Evolutionary conservation across 106 monocot species (phyloP).

Genomic region (Apostasia shenzhenica): DNA sequence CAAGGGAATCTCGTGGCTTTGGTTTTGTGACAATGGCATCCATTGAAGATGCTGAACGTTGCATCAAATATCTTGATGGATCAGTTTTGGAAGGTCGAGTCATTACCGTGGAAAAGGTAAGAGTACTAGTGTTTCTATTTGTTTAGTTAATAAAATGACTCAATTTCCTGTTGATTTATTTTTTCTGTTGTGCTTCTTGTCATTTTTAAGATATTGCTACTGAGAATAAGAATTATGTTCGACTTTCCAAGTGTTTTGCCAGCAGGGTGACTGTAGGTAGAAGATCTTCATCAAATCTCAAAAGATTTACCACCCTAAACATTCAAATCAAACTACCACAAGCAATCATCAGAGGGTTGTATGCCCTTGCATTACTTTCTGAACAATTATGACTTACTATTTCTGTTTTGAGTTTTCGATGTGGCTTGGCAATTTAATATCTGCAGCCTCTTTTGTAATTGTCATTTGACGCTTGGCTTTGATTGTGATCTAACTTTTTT

Average conservation of each 20-base stretch:
- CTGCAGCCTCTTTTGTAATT: neutral
- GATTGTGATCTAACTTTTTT: neutral
- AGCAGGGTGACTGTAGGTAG: constrained; percentile 64
- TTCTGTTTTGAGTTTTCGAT: neutral
- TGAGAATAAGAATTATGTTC: constrained; percentile 35
- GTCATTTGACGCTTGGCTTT: neutral
- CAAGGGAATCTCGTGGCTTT: constrained; percentile 87
- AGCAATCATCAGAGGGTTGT: constrained; percentile 66
- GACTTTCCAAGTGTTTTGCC: constrained; percentile 36
- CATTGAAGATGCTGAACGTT: constrained; percentile 53
- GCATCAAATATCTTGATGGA: constrained; percentile 72
- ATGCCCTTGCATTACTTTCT: constrained; percentile 45
- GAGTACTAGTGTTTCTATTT: neutral
- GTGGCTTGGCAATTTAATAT: neutral
- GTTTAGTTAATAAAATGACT: neutral
- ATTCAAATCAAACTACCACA: constrained; percentile 49
- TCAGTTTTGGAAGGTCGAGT: constrained; percentile 85
- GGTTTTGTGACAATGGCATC: constrained; percentile 81
- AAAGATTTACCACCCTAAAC: constrained; percentile 46
- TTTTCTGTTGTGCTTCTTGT: neutral
- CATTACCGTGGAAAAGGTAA: constrained; percentile 93
- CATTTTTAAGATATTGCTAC: constrained; percentile 6
- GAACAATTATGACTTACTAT: neutral
- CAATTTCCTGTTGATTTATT: neutral
- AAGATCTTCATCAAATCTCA: constrained; percentile 69